A percentile compares a stretch with the other conserved stretches of the same genome.
Evolutionary conservation across 257 asterid species (phyloP).

Genomic region (Capsicum chinense): DNA sequence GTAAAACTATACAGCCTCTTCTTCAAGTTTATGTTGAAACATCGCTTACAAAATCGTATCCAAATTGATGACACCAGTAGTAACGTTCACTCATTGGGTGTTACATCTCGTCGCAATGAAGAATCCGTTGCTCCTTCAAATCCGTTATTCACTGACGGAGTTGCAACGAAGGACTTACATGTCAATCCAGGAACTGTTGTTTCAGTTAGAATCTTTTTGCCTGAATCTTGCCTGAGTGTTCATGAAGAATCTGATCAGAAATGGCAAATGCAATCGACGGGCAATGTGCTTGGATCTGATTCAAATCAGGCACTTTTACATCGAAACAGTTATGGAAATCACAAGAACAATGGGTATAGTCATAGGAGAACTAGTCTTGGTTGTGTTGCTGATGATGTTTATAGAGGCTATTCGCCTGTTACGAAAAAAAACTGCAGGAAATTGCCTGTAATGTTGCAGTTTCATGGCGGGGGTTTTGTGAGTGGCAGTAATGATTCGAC

Average conservation of each 20-base stretch:
- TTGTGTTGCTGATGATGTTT: constrained; percentile 47
- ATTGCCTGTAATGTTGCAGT: constrained; percentile 80
- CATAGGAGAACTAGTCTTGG: constrained; percentile 67
- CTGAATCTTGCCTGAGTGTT: constrained; percentile 65
- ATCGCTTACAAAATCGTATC: constrained; percentile 81
- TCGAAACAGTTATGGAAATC: constrained; percentile 56
- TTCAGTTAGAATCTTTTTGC: constrained; percentile 79
- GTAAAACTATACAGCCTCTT: constrained; percentile 85
- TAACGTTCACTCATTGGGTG: constrained; percentile 52
- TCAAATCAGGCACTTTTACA: constrained; percentile 34
- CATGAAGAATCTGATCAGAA: constrained; percentile 45
- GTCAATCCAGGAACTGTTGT: constrained; percentile 76
- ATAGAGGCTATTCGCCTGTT: constrained; percentile 73
- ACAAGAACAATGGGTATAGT: neutral
- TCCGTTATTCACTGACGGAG: constrained; percentile 88
- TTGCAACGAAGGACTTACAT: constrained; percentile 89
- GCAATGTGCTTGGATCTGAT: constrained; percentile 46
- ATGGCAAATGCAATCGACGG: constrained; percentile 1
- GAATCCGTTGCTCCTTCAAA: constrained; percentile 70
- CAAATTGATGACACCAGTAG: constrained; percentile 42
- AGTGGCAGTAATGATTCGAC: constrained; percentile 81
- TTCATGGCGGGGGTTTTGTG: constrained; percentile 93
- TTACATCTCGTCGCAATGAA: constrained; percentile 90
- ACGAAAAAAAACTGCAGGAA: constrained; percentile 48
- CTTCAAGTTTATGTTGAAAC: constrained; percentile 87